Conservation (phyloP, 202 grass and related monocot species). For the Miscanthus sacchariflorus region DNA sequence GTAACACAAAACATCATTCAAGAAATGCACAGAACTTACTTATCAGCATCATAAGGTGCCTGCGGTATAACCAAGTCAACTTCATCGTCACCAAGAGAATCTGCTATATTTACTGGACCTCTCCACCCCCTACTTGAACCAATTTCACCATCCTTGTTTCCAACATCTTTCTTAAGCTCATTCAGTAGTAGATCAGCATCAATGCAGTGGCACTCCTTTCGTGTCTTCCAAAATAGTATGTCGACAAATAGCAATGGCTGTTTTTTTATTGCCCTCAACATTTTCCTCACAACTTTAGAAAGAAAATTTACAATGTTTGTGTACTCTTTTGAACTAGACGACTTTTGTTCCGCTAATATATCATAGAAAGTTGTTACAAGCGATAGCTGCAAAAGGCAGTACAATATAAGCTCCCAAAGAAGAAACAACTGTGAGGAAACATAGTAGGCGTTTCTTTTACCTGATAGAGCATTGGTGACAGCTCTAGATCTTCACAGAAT, state of each 20-base stretch:
- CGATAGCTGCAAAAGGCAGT: constrained; percentile 76
- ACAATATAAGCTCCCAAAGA: constrained; percentile 40
- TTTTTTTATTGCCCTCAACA: constrained; percentile 85
- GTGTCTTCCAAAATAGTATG: constrained; percentile 93
- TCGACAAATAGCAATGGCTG: constrained; percentile 94
- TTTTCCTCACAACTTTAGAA: constrained; percentile 88
- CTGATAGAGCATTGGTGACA: constrained; percentile 97
- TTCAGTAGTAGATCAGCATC: constrained; percentile 70
- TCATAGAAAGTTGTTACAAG: constrained; percentile 85
- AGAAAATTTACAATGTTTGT: constrained; percentile 90
- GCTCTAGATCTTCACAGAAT: constrained; percentile 89
- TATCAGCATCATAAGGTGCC: constrained; percentile 67
- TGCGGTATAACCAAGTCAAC: constrained; percentile 72
- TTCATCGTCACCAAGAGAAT: constrained; percentile 98
- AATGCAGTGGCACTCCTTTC: constrained; percentile 88
- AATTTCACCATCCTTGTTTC: constrained; percentile 50
- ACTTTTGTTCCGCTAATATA: constrained; percentile 87
- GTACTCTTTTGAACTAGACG: constrained; percentile 70
- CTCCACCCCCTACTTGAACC: constrained; percentile 51
- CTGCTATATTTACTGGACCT: constrained; percentile 80
- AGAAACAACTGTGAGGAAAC: constrained; percentile 22
- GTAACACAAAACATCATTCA: constrained; percentile 6
- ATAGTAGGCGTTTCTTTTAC: constrained; percentile 52
- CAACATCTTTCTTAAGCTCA: constrained; percentile 66
- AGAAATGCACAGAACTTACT: constrained; percentile 54